Conservation (phyloP, 306 rosid species). For the Lathyrus tuberosus region DNA sequence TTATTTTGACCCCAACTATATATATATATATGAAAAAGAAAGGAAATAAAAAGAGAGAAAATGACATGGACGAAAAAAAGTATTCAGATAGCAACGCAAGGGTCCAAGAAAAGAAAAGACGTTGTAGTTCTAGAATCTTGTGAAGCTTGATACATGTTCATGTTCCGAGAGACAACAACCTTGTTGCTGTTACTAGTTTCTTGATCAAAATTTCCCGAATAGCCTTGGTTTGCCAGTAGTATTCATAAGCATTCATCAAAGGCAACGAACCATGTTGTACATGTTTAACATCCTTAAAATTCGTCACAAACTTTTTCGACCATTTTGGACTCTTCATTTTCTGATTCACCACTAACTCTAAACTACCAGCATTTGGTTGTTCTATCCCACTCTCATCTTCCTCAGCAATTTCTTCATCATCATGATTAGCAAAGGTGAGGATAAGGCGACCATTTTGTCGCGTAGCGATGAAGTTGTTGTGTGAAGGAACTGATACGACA, state of each 20-base stretch:
- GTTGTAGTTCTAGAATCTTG: not conserved
- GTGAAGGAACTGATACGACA: slow-evolving; percentile 47
- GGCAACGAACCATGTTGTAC: slow-evolving; percentile 20
- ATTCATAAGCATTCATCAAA: too few relatives aligned
- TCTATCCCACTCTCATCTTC: slow-evolving; percentile 33
- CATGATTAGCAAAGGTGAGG: slow-evolving; percentile 46
- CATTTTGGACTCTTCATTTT: slow-evolving; percentile 46
- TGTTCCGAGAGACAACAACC: not conserved
- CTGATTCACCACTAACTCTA: slow-evolving; percentile 53
- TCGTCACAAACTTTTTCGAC: slow-evolving; percentile 48
- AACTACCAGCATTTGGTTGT: not conserved
- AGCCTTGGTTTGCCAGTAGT: slow-evolving; percentile 52
- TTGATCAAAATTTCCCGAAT: slow-evolving; percentile 12
- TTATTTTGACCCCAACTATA: too few relatives aligned
- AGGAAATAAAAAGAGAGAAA: too few relatives aligned
- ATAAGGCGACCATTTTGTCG: slow-evolving; percentile 77
- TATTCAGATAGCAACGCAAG: too few relatives aligned
- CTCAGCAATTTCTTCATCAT: not conserved
- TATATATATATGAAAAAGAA: too few relatives aligned
- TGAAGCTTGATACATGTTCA: slow-evolving; percentile 8
- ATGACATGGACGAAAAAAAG: too few relatives aligned
- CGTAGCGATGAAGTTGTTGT: slow-evolving; percentile 48
- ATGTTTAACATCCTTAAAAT: slow-evolving; percentile 40
- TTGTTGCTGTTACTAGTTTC: slow-evolving; percentile 10
- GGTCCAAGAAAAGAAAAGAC: too few relatives aligned